Conservation (phyloP, 306 rosid genomes). For the Prunus kanzakura region DNA sequence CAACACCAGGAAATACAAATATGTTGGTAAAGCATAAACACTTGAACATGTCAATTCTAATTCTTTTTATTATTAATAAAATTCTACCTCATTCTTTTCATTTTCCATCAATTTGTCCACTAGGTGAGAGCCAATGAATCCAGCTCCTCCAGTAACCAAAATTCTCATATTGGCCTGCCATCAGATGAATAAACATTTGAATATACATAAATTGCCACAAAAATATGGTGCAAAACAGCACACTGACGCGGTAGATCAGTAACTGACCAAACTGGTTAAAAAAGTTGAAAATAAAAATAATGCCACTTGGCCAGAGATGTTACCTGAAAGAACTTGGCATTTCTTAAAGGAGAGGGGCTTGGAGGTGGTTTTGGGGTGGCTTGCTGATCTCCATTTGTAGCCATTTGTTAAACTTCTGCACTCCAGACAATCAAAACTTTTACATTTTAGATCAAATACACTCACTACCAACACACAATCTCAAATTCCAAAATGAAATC, state of each 20-base stretch:
- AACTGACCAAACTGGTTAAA: neutral
- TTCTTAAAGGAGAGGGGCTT: constrained; percentile 51
- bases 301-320: neutral
- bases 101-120: constrained; percentile 96
- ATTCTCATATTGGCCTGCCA: constrained; percentile 93
- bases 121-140: constrained; percentile 95
- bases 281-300: neutral
- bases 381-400: constrained; percentile 43
- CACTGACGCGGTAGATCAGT: neutral
- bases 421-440: constrained; percentile 15
- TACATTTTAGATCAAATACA: neutral
- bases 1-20: neutral
- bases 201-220: neutral
- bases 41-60: neutral
- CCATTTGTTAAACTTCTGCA: constrained; percentile 30
- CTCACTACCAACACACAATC: neutral
- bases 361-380: constrained; percentile 49
- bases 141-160: constrained; percentile 97
- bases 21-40: neutral
- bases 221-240: neutral
- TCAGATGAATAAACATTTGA: neutral
- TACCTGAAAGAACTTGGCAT: constrained; percentile 62
- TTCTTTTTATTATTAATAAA: neutral
- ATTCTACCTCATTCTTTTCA: constrained; percentile 87
- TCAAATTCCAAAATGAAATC: neutral